Percentiles rank a stretch among this genome's conserved stretches.
phyloP scores from a whole-genome alignment of 305 asterid species.

The Ruellia speciosa region DNA sequence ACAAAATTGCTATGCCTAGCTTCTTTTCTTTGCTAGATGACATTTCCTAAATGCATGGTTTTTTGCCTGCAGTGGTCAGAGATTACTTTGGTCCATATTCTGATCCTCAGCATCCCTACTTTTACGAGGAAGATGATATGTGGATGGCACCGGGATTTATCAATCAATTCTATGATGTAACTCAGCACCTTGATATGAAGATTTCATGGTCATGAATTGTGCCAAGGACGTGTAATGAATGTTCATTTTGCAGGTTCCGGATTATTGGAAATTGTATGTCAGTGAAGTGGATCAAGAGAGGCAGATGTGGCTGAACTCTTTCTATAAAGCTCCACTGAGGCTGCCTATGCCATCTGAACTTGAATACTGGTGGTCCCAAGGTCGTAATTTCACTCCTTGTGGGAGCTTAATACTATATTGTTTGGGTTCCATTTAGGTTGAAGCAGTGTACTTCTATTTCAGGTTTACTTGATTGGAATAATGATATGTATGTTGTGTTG shows the following conservation, averaged over 20 bases:
- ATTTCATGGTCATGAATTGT: slow-evolving; percentile 4
- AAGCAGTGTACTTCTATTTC: no score
- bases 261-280: slow-evolving; percentile 77
- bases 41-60: slow-evolving; percentile 9
- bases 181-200: slow-evolving; percentile 15
- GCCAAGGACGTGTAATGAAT: slow-evolving; percentile 16
- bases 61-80: slow-evolving; percentile 64
- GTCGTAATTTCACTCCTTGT: slow-evolving; percentile 25
- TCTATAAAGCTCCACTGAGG: slow-evolving; percentile 79
- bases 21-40: background rate
- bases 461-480: no score
- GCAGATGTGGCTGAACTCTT: slow-evolving; percentile 91
- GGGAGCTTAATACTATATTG: slow-evolving; percentile 2
- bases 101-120: slow-evolving; percentile 95
- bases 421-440: background rate
- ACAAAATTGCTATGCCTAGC: no score
- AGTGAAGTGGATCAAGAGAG: slow-evolving; percentile 87
- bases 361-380: slow-evolving; percentile 79
- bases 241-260: slow-evolving; percentile 63
- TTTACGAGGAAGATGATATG: slow-evolving; percentile 91
- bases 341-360: slow-evolving; percentile 97
- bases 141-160: slow-evolving; percentile 99
- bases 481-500: background rate
- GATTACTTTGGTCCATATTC: slow-evolving; percentile 83
- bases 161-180: slow-evolving; percentile 89